Conservation (phyloP, 176 grass and related monocot species). For the Eleusine coracana region DNA sequence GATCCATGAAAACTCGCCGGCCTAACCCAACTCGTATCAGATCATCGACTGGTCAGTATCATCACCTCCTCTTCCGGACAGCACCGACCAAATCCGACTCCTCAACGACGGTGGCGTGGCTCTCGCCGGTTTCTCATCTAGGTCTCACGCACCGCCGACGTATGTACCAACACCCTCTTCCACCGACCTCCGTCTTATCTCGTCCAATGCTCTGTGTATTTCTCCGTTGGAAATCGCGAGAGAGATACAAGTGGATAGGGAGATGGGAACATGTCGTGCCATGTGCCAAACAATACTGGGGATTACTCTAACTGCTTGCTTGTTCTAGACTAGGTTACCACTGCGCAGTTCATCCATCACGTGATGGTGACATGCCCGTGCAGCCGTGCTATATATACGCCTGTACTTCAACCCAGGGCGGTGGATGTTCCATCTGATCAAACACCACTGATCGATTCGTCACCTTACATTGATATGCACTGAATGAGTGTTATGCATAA, state of each 20-base stretch:
- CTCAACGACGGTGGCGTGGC: background rate
- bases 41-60: too few species aligned
- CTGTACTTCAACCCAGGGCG: too few species aligned
- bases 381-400: too few species aligned
- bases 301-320: background rate
- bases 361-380: too few species aligned
- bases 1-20: background rate
- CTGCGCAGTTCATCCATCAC: background rate
- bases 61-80: background rate
- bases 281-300: background rate
- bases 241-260: background rate
- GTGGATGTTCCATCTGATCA: too few species aligned
- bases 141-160: background rate
- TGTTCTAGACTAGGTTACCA: background rate
- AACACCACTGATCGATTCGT: too few species aligned
- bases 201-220: background rate
- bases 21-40: background rate
- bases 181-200: background rate
- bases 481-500: too few species aligned
- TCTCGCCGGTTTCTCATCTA: background rate
- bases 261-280: too few species aligned
- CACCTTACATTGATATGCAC: too few species aligned
- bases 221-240: background rate
- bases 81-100: background rate
- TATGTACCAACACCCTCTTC: background rate